Percentiles rank a stretch among this genome's conserved stretches.
Evolutionary conservation across 2,329 filamentous ascomycete genomes (phyloP).

Genomic region (Myriosclerotinia scirpicola): DNA sequence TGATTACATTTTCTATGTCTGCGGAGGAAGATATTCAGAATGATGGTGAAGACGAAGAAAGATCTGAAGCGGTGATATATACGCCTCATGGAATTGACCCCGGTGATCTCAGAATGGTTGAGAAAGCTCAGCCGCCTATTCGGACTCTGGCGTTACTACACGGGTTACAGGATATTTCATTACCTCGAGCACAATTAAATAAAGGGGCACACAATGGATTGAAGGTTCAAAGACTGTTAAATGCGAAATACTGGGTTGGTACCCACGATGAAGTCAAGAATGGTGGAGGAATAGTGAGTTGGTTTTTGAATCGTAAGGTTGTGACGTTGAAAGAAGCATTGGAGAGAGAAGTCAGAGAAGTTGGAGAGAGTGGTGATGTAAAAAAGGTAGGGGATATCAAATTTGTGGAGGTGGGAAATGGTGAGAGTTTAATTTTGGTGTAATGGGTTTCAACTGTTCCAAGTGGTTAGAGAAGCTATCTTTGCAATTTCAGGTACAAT

Average conservation of each 20-base stretch:
- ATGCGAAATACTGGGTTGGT: constrained; percentile 62
- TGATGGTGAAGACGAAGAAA: constrained; percentile 31
- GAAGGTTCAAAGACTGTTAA: constrained; percentile 52
- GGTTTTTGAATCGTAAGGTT: constrained; percentile 48
- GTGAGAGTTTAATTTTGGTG: constrained; percentile 32
- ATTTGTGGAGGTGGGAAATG: constrained; percentile 33
- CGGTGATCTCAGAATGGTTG: constrained; percentile 48
- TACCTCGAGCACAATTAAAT: constrained; percentile 55
- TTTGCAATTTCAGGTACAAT: background rate
- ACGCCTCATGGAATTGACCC: constrained; percentile 61
- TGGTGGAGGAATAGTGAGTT: constrained; percentile 57
- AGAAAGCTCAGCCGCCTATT: constrained; percentile 48
- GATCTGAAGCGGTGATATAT: constrained; percentile 59
- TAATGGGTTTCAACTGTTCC: constrained; percentile 3
- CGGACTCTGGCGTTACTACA: constrained; percentile 60
- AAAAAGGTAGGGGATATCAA: constrained; percentile 27
- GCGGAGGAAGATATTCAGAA: constrained; percentile 20
- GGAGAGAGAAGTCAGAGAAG: constrained; percentile 40
- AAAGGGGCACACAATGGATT: constrained; percentile 63
- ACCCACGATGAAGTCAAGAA: constrained; percentile 66
- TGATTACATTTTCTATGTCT: constrained; percentile 52
- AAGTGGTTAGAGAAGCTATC: background rate
- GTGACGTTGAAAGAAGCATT: constrained; percentile 48
- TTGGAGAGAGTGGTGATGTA: constrained; percentile 22
- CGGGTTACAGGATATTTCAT: constrained; percentile 60